These are phyloP conservation scores for Jasminum sambac DNA, from an alignment of 257 asterid species.

Conservation along the genomic window DNA sequence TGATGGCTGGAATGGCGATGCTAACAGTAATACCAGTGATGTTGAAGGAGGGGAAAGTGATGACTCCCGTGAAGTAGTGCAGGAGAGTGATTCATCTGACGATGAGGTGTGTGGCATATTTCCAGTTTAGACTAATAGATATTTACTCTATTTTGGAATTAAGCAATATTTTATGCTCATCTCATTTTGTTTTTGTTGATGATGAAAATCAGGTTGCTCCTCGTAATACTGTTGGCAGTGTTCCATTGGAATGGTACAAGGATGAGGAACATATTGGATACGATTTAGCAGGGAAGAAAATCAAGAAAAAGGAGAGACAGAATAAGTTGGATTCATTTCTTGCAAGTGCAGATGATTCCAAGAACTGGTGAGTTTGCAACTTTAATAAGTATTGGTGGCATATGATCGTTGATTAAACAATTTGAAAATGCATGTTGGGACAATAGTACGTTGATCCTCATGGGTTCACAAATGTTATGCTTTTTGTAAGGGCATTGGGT, in stretches of 20 bases:
- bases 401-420: background rate
- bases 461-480: background rate
- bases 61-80: slow-evolving; percentile 46
- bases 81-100: slow-evolving; percentile 85
- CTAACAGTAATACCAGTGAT: slow-evolving; percentile 31
- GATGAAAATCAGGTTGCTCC: slow-evolving; percentile 67
- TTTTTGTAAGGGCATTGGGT: too few species aligned
- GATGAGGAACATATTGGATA: slow-evolving; percentile 98
- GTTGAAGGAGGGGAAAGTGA: slow-evolving; percentile 41
- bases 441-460: background rate
- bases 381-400: slow-evolving; percentile 12
- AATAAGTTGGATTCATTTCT: slow-evolving; percentile 78
- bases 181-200: slow-evolving; percentile 16
- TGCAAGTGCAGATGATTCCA: slow-evolving; percentile 72
- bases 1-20: slow-evolving; percentile 27
- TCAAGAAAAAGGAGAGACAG: slow-evolving; percentile 81
- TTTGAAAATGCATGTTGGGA: background rate
- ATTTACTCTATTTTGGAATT: slow-evolving; percentile 1
- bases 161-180: too few species aligned
- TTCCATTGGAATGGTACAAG: slow-evolving; percentile 83
- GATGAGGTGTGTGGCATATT: slow-evolving; percentile 56
- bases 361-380: slow-evolving; percentile 63
- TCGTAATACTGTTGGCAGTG: slow-evolving; percentile 87
- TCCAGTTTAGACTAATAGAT: background rate
- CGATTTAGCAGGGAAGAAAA: slow-evolving; percentile 83